Evolutionary conservation across 1,139 yeast genomes (phyloP), one percentile per base, ranked within the genome.

Genomic region (Saccharomycopsis hybrid): DNA sequence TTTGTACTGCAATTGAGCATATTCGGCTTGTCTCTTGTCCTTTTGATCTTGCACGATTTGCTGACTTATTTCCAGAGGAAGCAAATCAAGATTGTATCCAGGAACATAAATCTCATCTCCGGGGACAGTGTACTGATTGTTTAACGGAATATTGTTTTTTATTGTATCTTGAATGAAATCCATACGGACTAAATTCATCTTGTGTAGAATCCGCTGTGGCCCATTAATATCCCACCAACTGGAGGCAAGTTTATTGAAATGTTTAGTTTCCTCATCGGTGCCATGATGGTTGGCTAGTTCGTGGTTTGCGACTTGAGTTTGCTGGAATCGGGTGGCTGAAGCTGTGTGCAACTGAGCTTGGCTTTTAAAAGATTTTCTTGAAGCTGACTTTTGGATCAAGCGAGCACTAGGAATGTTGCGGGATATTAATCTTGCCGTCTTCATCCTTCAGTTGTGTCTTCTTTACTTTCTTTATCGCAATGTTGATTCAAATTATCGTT

Each of bases 181-280:
- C 83, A 92, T 77, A 56, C 98, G 72, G 47, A 87, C 72, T 49
- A 87, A 70, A 63, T 92, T 94, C 98, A 92, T 92, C 67, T 89
- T 85, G 67, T 92, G 98, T 44, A 94, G 73, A 52, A 92, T 86
- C 39, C 97, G 71, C 62, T 92, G 97, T 2, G 97, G 86, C 0
- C 98, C 98, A 57, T 82, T 70, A 18, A 86, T 82, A 61, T 94
- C 96, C 98, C 99, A 92, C 99, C 98, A 92, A 28, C 87, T 68
- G 11, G 84, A 74, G 1, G 99, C 98, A 47, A 92, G 71, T 36
- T 82, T 78, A 58, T 86, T 82, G 67, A 92, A 92, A 65, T 94
- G 98, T 13, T 75, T 65, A 63, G 82, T 72, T 64, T 92, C 97
- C 39, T 72, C 73, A 5, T 65, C 46, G 29, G 50, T 25, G 18